Conservation (phyloP, 2,329 filamentous ascomycete genomes). For the Tolypocladium guangdongense region DNA sequence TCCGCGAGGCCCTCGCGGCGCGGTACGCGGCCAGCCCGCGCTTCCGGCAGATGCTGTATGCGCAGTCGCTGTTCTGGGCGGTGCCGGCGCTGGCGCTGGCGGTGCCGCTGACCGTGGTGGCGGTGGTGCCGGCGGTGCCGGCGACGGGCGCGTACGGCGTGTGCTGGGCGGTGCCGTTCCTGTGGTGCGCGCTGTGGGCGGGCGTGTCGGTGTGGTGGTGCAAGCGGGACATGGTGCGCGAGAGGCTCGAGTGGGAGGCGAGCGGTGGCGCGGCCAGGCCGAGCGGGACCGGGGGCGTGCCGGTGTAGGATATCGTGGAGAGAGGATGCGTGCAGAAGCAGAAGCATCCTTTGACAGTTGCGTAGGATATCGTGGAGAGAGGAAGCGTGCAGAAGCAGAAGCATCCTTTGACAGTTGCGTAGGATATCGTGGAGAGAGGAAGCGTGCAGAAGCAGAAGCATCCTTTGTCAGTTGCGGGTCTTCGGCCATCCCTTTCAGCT, state of each 20-base stretch:
- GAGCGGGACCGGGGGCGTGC: not conserved
- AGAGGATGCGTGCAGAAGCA: too few species aligned
- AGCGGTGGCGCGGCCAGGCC: slow-evolving; percentile 1
- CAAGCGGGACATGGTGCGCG: slow-evolving; percentile 24
- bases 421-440: too few species aligned
- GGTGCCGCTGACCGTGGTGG: slow-evolving; percentile 23
- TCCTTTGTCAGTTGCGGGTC: too few species aligned
- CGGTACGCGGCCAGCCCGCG: slow-evolving; percentile 29
- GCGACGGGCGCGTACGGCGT: slow-evolving; percentile 25
- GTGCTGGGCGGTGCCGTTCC: slow-evolving; percentile 28
- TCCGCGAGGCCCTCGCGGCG: slow-evolving; percentile 28
- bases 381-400: too few species aligned
- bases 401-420: too few species aligned
- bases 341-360: too few species aligned
- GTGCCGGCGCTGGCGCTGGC: slow-evolving; percentile 26
- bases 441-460: too few species aligned
- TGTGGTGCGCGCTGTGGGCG: slow-evolving; percentile 25
- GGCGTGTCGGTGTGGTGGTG: slow-evolving; percentile 24
- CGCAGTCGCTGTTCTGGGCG: slow-evolving; percentile 30
- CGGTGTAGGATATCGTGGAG: too few species aligned
- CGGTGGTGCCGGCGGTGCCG: slow-evolving; percentile 22
- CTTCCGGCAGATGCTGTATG: slow-evolving; percentile 28
- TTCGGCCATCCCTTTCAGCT: too few species aligned
- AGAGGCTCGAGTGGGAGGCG: slow-evolving; percentile 26
- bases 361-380: too few species aligned